Base-by-base conservation (phyloP, 2,329 filamentous ascomycete species). In the Fusarium proliferatum region DNA sequence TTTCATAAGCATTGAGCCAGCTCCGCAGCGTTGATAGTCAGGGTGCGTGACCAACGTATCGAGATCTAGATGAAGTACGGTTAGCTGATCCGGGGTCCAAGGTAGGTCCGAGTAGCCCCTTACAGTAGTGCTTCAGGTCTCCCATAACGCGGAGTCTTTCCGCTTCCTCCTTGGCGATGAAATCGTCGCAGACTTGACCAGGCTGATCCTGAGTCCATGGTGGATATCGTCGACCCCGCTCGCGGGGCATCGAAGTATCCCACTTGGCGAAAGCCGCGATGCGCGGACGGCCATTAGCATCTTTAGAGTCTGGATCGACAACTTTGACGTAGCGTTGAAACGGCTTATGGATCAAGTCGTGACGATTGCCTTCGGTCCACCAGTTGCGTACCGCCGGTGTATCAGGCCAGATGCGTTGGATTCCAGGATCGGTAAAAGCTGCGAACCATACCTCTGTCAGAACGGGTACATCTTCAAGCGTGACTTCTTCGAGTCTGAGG, bases 11-110 rank as follows among this genome's bases (percentile, higher is more conserved):
- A 78, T 71, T 5, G 73, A 77, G 2, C 76, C 76, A 8, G 68
- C 69, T 17, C 77, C 77, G n/a, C 69, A 70, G 5, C 77, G 67
- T 42, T 77, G 77, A 17, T 79, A 79, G 3, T 78, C 75, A 0
- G 76, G 77, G 34, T 78, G 77, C 1, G 77, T 79, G 5, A 57
- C 77, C 5, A 79, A 36, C 2, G 76, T 79, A 42, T 79, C 77
- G 2, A 79, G 69, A 57, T 78, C 77, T 77, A 36, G 8, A n/a
- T 11, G 26, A 9, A 13, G 17, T 33, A 9, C n/a, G 17, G 19
- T 49, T 34, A 61, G 36, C 34, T 19, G 28, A 52, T 38, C 19
- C 26, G 5, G 26, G 12, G n/a, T 11, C 4, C 23, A 17, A 17
- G 33, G 33, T 13, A 33, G 10, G 23, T n/a, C 9, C n/a, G 13